phyloP scores from a whole-genome alignment of 768 basidiomycete genomes.

The Tephrocybe sp. region DNA sequence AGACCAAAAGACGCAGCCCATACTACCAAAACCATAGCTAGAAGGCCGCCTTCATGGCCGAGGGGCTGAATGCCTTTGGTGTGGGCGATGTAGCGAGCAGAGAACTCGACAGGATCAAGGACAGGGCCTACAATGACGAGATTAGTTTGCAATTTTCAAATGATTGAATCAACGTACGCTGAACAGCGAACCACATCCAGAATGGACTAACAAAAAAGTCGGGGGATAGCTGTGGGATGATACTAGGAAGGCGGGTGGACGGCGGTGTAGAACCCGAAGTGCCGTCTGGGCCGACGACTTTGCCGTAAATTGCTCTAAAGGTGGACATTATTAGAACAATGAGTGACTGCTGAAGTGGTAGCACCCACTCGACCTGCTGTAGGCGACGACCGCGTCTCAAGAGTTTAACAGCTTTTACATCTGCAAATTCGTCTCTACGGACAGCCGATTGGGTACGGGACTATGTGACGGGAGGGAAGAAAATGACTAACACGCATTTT shows the following conservation, averaged over 20 bases:
- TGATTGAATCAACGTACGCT: conserved; percentile 50
- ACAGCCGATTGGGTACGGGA: conserved; percentile 2
- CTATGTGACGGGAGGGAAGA: conserved; percentile 1
- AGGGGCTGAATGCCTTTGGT: conserved; percentile 61
- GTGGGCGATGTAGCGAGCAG: conserved; percentile 68
- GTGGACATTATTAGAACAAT: conserved; percentile 8
- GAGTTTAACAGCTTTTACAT: conserved; percentile 87
- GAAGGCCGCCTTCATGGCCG: conserved; percentile 70
- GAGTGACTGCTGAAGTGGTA: conserved; percentile 6
- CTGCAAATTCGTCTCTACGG: conserved; percentile 85
- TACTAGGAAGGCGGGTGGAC: conserved; percentile 43
- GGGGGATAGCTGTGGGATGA: conserved; percentile 70
- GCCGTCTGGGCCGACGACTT: conserved; percentile 48
- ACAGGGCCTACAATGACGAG: conserved; percentile 64
- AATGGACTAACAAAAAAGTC: conserved; percentile 87
- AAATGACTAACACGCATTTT: conserved; percentile 85
- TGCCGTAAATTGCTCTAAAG: conserved; percentile 75
- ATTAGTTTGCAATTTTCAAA: neutral
- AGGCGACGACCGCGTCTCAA: conserved; percentile 76
- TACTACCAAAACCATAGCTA: conserved; percentile 77
- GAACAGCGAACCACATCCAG: conserved; percentile 81
- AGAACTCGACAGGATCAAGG: conserved; percentile 79
- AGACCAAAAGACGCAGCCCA: conserved; percentile 93
- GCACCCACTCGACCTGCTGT: conserved; percentile 80
- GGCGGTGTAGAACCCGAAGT: conserved; percentile 32